Percentiles rank a stretch among this genome's conserved stretches.
These are phyloP conservation scores for Malassezia sympodialis DNA, from an alignment of 1,284 basidiomycete genomes.

Conservation along the genomic window DNA sequence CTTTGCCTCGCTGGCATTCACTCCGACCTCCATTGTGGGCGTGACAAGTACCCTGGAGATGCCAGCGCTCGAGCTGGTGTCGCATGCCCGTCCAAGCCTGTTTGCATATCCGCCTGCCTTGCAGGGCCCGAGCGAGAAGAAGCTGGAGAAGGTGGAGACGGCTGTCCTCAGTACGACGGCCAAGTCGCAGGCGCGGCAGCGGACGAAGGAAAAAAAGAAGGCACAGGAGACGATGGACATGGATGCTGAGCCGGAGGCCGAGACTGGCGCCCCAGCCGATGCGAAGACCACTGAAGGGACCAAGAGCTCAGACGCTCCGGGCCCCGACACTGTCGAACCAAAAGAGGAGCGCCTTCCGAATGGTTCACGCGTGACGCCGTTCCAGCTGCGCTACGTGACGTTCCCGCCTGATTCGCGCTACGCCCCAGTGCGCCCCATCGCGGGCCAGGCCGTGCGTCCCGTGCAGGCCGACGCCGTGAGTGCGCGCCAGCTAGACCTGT, in stretches of 20 bases:
- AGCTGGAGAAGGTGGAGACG: constrained; percentile 46
- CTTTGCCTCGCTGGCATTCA: constrained; percentile 44
- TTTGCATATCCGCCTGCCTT: constrained; percentile 42
- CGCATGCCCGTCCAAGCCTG: constrained; percentile 40
- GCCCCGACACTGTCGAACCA: constrained; percentile 58
- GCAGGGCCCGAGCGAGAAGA: constrained; percentile 42
- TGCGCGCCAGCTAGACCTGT: constrained; percentile 29
- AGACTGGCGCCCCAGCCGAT: constrained; percentile 19
- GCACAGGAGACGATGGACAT: constrained; percentile 35
- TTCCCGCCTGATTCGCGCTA: constrained; percentile 73
- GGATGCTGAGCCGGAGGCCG: constrained; percentile 22
- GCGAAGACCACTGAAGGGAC: constrained; percentile 8
- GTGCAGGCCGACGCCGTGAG: constrained; percentile 8
- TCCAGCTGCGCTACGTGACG: constrained; percentile 71
- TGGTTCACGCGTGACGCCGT: constrained; percentile 83
- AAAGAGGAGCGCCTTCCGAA: constrained; percentile 68
- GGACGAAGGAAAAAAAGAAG: constrained; percentile 38
- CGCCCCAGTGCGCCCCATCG: constrained; percentile 65
- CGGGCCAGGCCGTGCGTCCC: not conserved
- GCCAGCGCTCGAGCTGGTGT: constrained; percentile 40
- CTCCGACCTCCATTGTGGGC: constrained; percentile 45
- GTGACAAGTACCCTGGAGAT: constrained; percentile 37
- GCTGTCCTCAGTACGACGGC: constrained; percentile 45
- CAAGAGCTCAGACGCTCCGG: constrained; percentile 10
- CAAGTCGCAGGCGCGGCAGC: constrained; percentile 44